Conservation (phyloP, 2,329 filamentous ascomycete genomes). For the Chaetomium strumarium region DNA sequence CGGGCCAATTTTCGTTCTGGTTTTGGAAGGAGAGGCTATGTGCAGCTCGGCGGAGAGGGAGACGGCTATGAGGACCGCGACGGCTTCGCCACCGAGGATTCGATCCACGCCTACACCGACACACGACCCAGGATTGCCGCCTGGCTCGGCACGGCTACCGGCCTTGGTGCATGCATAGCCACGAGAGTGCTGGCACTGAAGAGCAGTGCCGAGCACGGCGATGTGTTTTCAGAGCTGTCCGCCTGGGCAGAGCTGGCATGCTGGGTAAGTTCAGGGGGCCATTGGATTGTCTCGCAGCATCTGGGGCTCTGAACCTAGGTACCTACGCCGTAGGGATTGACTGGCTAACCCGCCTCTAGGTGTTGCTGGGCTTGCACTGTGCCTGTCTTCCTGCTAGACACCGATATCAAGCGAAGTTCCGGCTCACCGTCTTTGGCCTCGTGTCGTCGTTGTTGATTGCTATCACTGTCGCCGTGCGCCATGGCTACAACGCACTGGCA, state of each 20-base stretch:
- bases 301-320: too few species aligned
- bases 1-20: neutral
- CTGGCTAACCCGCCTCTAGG: slow-evolving; percentile 13
- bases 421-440: slow-evolving; percentile 25
- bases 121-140: slow-evolving; percentile 24
- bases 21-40: slow-evolving; percentile 15
- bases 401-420: slow-evolving; percentile 27
- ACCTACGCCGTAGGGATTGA: too few species aligned
- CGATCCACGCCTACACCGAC: slow-evolving; percentile 29
- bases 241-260: slow-evolving; percentile 15
- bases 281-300: neutral
- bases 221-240: neutral
- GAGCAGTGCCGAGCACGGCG: neutral
- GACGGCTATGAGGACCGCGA: slow-evolving; percentile 28
- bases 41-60: slow-evolving; percentile 14
- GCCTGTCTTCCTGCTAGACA: slow-evolving; percentile 26
- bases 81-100: slow-evolving; percentile 31
- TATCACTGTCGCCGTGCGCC: slow-evolving; percentile 24
- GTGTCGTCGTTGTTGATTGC: slow-evolving; percentile 24
- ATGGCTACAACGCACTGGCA: slow-evolving; percentile 25
- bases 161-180: slow-evolving; percentile 25
- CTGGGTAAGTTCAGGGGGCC: slow-evolving; percentile 18
- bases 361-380: slow-evolving; percentile 27
- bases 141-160: slow-evolving; percentile 24
- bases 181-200: slow-evolving; percentile 20